Percentiles rank a stretch among this genome's conserved stretches.
Conservation (phyloP, 2,329 filamentous ascomycete genomes). For the Cryphonectria carpinicola region DNA sequence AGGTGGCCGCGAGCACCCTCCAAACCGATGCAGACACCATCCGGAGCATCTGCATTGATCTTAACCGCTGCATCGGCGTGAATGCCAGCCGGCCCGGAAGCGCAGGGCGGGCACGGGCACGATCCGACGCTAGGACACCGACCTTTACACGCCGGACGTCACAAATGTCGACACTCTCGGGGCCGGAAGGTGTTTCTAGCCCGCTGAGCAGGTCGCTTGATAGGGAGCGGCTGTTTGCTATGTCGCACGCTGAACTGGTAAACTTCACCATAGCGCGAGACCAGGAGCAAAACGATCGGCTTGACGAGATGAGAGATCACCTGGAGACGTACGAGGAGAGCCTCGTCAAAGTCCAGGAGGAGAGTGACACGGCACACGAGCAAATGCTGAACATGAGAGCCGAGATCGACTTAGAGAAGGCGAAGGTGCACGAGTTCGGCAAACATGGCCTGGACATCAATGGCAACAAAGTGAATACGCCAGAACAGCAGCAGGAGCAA, state of each 20-base stretch:
- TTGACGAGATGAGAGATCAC: not conserved
- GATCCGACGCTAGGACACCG: not conserved
- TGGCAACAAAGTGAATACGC: not conserved
- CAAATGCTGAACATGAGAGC: not conserved
- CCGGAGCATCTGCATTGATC: not conserved
- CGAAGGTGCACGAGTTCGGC: not conserved
- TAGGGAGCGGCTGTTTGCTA: not conserved
- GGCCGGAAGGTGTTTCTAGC: not conserved
- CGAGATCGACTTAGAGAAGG: not conserved
- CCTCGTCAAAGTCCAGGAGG: not conserved
- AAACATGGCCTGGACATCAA: not conserved
- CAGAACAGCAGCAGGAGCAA: not conserved
- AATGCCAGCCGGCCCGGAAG: not conserved
- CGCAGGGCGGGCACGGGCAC: not conserved
- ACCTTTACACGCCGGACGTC: not conserved
- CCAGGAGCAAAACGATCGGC: not conserved
- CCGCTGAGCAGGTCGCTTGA: not conserved
- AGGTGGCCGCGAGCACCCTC: not conserved
- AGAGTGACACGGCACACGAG: not conserved
- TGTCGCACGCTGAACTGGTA: not conserved
- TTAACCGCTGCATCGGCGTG: slow-evolving; percentile 3
- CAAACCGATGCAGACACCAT: not conserved
- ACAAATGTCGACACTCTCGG: not conserved
- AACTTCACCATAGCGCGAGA: not conserved
- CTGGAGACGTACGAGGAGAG: not conserved